Conservation (phyloP, 2,329 filamentous ascomycete genomes). For the Cladobotryum mycophilum region DNA sequence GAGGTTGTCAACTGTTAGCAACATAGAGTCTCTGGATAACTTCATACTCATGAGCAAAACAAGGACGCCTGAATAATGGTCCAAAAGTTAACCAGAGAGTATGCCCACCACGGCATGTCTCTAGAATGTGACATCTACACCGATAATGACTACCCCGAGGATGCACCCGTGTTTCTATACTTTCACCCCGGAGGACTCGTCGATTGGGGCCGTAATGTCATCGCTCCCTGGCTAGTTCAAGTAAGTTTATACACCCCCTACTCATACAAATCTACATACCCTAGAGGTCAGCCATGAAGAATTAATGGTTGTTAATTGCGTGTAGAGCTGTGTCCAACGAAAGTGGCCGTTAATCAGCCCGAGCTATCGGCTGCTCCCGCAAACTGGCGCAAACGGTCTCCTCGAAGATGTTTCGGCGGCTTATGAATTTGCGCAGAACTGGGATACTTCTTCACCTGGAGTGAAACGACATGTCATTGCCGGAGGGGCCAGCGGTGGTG, state of each 20-base stretch:
- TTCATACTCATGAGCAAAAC: no score
- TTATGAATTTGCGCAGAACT: slow-evolving; percentile 24
- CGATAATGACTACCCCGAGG: slow-evolving; percentile 16
- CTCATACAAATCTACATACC: neutral
- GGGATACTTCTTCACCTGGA: slow-evolving; percentile 9
- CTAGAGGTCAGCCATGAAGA: neutral
- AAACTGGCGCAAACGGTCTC: slow-evolving; percentile 22
- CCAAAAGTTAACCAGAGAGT: slow-evolving; percentile 22
- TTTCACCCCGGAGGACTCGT: slow-evolving; percentile 32
- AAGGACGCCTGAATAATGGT: slow-evolving; percentile 15
- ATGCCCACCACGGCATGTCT: slow-evolving; percentile 25
- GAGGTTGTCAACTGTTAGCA: no score
- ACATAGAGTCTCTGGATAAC: no score
- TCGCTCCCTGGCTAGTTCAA: slow-evolving; percentile 33
- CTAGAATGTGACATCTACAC: slow-evolving; percentile 32
- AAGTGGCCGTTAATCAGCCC: slow-evolving; percentile 30
- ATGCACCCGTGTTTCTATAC: slow-evolving; percentile 28
- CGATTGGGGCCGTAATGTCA: slow-evolving; percentile 23
- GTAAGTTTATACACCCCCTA: slow-evolving; percentile 9
- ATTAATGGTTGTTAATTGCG: neutral
- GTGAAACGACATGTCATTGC: slow-evolving; percentile 23
- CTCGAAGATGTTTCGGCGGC: slow-evolving; percentile 26
- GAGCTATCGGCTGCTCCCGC: slow-evolving; percentile 30
- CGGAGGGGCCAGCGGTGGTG: slow-evolving; percentile 29
- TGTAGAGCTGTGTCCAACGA: slow-evolving; percentile 23